Percentiles rank a stretch among this genome's conserved stretches.
Evolutionary conservation across 495 filamentous ascomycete genomes (phyloP).

Genomic region (Amphirosellinia nigrospora): DNA sequence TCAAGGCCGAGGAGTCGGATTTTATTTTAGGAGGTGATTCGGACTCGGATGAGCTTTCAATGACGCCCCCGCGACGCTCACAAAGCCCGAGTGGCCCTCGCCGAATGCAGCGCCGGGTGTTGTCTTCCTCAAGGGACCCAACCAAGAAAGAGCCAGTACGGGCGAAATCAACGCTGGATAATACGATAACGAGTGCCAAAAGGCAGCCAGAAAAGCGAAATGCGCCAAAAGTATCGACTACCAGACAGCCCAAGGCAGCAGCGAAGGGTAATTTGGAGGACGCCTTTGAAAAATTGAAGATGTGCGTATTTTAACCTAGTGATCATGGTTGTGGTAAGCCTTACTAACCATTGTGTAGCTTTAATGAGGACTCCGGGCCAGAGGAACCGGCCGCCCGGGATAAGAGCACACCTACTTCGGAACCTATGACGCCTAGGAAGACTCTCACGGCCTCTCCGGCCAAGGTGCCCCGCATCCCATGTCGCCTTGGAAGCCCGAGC

Average conservation of each 20-base stretch:
- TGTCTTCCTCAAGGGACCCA: constrained; percentile 27
- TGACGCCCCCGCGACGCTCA: constrained; percentile 27
- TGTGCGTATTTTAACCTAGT: constrained; percentile 26
- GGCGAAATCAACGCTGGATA: constrained; percentile 21
- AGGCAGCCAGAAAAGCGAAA: constrained; percentile 26
- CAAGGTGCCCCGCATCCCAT: constrained; percentile 46
- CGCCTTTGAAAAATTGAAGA: constrained; percentile 38
- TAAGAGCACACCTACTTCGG: constrained; percentile 33
- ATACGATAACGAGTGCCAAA: constrained; percentile 21
- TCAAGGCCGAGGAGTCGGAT: constrained; percentile 32
- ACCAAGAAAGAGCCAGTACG: constrained; percentile 26
- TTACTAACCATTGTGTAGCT: constrained; percentile 31
- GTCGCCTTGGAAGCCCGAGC: constrained; percentile 64
- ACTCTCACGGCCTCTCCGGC: constrained; percentile 44
- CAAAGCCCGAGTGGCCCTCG: constrained; percentile 28
- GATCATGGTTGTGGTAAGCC: not conserved
- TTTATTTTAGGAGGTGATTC: constrained; percentile 31
- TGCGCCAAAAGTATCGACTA: not conserved
- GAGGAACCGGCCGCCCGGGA: constrained; percentile 22
- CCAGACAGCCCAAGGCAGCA: constrained; percentile 23
- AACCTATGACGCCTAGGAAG: constrained; percentile 39
- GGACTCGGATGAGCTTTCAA: constrained; percentile 30
- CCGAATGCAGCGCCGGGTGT: constrained; percentile 28
- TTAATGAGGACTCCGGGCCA: constrained; percentile 33
- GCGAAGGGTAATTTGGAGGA: constrained; percentile 34